Conservation (phyloP, 1,139 yeast species). For the Tardiomyces blankii region DNA sequence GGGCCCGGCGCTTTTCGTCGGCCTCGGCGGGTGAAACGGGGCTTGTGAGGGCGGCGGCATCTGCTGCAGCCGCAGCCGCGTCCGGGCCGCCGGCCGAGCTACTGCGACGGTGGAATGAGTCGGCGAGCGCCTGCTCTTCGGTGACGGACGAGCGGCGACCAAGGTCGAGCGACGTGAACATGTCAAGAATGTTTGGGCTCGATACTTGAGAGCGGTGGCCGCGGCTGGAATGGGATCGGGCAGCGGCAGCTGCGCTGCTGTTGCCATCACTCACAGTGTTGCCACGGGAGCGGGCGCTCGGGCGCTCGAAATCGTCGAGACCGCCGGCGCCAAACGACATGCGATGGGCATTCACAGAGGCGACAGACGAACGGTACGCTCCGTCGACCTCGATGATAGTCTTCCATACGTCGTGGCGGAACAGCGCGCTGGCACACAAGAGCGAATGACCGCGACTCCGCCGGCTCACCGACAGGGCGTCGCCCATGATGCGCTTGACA, state of each 20-base stretch:
- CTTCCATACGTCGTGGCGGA: conserved; percentile 19
- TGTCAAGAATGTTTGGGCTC: conserved; percentile 19
- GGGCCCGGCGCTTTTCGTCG: conserved; percentile 9
- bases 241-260: background rate
- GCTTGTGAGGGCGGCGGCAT: background rate
- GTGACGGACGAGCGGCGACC: conserved; percentile 1
- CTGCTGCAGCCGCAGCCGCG: background rate
- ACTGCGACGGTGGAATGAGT: background rate
- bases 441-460: conserved; percentile 19
- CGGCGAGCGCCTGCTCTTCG: background rate
- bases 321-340: background rate
- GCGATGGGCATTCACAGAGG: background rate
- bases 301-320: background rate
- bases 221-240: conserved; percentile 10
- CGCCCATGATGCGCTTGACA: conserved; percentile 22
- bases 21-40: background rate
- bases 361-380: background rate
- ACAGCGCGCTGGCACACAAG: conserved; percentile 16
- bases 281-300: background rate
- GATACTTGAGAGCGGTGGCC: conserved; percentile 17
- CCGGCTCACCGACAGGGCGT: conserved; percentile 7
- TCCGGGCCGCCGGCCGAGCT: background rate
- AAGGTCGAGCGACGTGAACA: conserved; percentile 12
- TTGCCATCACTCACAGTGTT: background rate
- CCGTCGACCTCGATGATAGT: conserved; percentile 19